phyloP scores from a whole-genome alignment of 768 basidiomycete genomes.

The Rhodotorula babjevae region DNA sequence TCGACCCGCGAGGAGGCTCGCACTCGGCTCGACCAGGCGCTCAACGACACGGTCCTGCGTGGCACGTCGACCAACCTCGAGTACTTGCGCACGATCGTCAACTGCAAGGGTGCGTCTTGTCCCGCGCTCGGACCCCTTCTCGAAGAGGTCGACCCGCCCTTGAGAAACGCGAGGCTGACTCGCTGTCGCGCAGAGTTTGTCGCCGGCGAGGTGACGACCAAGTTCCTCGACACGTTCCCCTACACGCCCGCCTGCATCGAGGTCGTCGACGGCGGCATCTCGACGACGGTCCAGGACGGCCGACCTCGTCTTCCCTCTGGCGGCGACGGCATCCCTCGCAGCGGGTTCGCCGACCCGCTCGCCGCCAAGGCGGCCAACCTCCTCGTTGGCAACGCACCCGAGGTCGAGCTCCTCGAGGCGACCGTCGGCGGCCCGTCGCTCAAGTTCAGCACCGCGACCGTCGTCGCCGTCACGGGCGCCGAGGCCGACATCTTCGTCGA shows the following conservation, averaged over 20 bases:
- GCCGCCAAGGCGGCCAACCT: slow-evolving; percentile 59
- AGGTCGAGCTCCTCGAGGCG: slow-evolving; percentile 59
- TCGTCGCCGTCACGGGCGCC: slow-evolving; percentile 60
- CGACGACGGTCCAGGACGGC: slow-evolving; percentile 59
- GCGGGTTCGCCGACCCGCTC: slow-evolving; percentile 62
- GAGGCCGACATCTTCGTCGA: slow-evolving; percentile 52
- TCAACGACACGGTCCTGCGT: slow-evolving; percentile 51
- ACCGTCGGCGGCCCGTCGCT: slow-evolving; percentile 51
- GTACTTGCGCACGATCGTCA: slow-evolving; percentile 54
- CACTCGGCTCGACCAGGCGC: slow-evolving; percentile 49
- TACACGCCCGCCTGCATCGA: slow-evolving; percentile 54
- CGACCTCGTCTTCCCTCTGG: slow-evolving; percentile 52
- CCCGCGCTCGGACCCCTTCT: too few species aligned
- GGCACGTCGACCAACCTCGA: slow-evolving; percentile 62
- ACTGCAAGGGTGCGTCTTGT: slow-evolving; percentile 42
- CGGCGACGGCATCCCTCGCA: slow-evolving; percentile 59
- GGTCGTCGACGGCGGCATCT: slow-evolving; percentile 57
- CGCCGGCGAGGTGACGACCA: slow-evolving; percentile 54
- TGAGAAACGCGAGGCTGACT: neutral
- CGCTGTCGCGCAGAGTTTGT: slow-evolving; percentile 45
- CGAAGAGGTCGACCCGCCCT: too few species aligned
- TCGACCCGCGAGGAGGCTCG: slow-evolving; percentile 53
- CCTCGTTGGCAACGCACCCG: slow-evolving; percentile 56
- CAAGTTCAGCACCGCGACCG: slow-evolving; percentile 54
- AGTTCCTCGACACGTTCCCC: slow-evolving; percentile 53